Base-by-base conservation (phyloP, 2,329 filamentous ascomycete genomes). In the Cryphonectria nitschkei region DNA sequence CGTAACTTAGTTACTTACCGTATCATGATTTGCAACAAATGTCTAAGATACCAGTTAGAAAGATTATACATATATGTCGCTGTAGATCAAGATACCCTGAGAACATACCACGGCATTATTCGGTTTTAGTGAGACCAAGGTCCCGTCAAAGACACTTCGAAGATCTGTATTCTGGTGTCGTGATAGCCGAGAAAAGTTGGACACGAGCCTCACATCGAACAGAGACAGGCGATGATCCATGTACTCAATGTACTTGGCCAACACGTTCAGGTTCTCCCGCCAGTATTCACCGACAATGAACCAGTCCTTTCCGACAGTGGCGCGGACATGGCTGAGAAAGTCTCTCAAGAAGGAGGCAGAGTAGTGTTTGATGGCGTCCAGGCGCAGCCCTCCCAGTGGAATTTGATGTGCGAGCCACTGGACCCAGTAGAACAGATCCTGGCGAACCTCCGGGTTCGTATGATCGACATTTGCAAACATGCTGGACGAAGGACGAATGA, bases 211-310 rank as follows among this genome's bases (percentile, higher is more conserved):
- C 0, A 88, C 85, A 78, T 93, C 91, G 76, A 90, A 93, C 32
- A 92, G 81, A 41, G 81, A 82, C 60, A 89, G 83, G 65, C 86
- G 85, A 71, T 86, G 84, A 58, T 87, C 81, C 84, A 90, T 87
- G 37, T 80, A 81, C 52, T 87, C 82, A 61, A 91, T 80, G 77
- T 91, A 93, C 29, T 82, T 78, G 1, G 84, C 78, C 79, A 93
- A 85, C 68, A 86, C 84, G 26, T 83, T 77, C 0, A 86, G 79
- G 69, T 91, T 86, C 63, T 85, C 86, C 43, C 85, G 85, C 90
- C 90, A 93, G 77, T 90, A 92, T 76, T 93, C 91, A 13, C 89
- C 91, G 0, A 93, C 87, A 22, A 92, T 81, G 76, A 92, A 90
- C 79, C 89, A 88, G 19, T 86, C 80, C 16, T 83, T 80, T 2